Conservation (phyloP, 495 filamentous ascomycete species). For the Xylaria venustula region DNA sequence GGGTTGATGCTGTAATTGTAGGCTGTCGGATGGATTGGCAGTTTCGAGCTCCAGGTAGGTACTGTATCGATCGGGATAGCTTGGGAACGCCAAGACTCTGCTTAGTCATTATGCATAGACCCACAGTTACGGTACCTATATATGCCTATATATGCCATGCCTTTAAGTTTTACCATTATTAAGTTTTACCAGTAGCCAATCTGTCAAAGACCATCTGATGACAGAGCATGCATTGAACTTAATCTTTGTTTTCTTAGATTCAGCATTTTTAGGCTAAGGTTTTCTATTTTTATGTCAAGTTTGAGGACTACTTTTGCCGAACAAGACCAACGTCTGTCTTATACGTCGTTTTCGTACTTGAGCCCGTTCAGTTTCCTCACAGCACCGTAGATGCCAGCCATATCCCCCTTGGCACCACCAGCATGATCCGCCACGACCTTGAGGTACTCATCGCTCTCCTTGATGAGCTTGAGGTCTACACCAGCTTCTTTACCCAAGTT, state of each 20-base stretch:
- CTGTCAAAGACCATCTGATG: no score
- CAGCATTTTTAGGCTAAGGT: neutral
- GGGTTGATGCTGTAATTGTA: neutral
- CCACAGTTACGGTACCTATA: no score
- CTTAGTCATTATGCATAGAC: slow-evolving; percentile 13
- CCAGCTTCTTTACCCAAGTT: slow-evolving; percentile 63
- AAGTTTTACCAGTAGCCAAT: no score
- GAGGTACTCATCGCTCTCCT: slow-evolving; percentile 68
- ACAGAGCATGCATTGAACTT: no score
- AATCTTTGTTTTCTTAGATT: neutral
- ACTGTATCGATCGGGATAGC: neutral
- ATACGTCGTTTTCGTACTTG: slow-evolving; percentile 60
- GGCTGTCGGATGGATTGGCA: neutral
- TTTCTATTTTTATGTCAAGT: neutral
- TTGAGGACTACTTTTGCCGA: no score
- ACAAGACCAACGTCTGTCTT: no score
- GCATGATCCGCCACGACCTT: slow-evolving; percentile 56
- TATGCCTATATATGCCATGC: no score
- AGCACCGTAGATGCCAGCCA: slow-evolving; percentile 81
- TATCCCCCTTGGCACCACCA: slow-evolving; percentile 70
- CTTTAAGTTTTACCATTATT: no score
- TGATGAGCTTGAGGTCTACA: slow-evolving; percentile 59
- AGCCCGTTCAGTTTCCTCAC: slow-evolving; percentile 68
- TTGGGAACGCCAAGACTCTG: neutral
- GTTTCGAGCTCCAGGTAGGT: neutral